Evolutionary conservation across 768 basidiomycete genomes (phyloP), one percentile per base, ranked within the genome.

Genomic region (Leccinum boreale): DNA sequence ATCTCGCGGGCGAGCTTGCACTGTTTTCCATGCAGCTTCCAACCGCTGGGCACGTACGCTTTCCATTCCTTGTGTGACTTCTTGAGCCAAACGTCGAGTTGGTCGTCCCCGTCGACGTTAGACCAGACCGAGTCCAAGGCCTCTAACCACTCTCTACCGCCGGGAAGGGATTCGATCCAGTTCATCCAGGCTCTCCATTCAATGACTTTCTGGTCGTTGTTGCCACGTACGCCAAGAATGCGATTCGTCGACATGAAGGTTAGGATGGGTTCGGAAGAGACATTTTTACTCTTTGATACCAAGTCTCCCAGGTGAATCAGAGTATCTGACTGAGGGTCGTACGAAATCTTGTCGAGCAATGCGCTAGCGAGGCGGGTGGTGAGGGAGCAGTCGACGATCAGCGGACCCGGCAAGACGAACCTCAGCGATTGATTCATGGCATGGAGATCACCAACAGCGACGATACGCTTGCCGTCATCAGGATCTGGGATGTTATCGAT

Each of bases 141-240:
- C 8, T 70, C 60, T 6, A 94, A 77, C 85, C 90, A 94, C 24
- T 75, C 67, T 24, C 53, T 66, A 1, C 78, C 80, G 7, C 66
- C 73, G 0, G 77, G 72, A 24, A 79, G 68, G 8, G 71, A 59
- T 14, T 71, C 60, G 56, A 95, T 84, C 92, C 92, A 96, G 17
- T 88, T 78, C 52, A 90, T 81, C 92, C 93, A 98, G 2, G 79
- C 76, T 24, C 86, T 79, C 95, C 95, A 97, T 74, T 96, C 90
- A 47, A 98, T 80, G 46, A 94, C 84, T 60, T 81, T 81, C 72
- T 98, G 93, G 74, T 98, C 95, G 67, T 98, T 92, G 70, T 98
- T 98, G 0, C 96, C 95, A 29, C 95, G 84, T 3, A 97, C 92
- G 15, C 93, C 94, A 23, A 80, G 80, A 45, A 92, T 77, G 52